A percentile compares a stretch with the other conserved stretches of the same genome.
phyloP scores from a whole-genome alignment of 78 protist genomes.

The Guillardia theta region DNA sequence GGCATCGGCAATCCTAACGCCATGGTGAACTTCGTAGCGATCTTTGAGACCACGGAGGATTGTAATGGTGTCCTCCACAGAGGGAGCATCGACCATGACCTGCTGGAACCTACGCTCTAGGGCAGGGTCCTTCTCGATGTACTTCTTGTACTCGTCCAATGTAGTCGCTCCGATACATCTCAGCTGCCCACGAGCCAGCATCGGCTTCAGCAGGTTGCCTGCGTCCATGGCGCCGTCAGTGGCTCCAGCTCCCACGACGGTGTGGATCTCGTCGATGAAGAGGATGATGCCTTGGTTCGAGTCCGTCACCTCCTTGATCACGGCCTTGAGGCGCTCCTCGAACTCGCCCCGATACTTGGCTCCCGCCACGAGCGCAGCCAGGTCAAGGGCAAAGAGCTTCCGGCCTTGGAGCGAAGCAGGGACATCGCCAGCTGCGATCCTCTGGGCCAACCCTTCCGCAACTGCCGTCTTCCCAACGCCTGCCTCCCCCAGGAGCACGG shows the following conservation, averaged over 20 bases:
- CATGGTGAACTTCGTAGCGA: slow-evolving; percentile 48
- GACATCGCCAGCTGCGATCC: slow-evolving; percentile 94
- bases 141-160: slow-evolving; percentile 90
- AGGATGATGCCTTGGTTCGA: slow-evolving; percentile 86
- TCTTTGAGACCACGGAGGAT: slow-evolving; percentile 92
- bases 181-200: slow-evolving; percentile 96
- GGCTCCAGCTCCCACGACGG: slow-evolving; percentile 97
- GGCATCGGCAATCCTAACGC: slow-evolving; percentile 81
- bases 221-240: slow-evolving; percentile 45
- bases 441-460: slow-evolving; percentile 98
- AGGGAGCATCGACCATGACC: slow-evolving; percentile 89
- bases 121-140: slow-evolving; percentile 98
- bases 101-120: slow-evolving; percentile 94
- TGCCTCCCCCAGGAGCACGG: slow-evolving; percentile 95
- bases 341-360: slow-evolving; percentile 97
- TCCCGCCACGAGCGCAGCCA: slow-evolving; percentile 98
- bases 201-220: slow-evolving; percentile 71
- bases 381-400: slow-evolving; percentile 92
- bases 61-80: slow-evolving; percentile 89
- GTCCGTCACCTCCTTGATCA: slow-evolving; percentile 90
- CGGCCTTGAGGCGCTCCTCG: slow-evolving; percentile 96
- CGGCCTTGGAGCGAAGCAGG: slow-evolving; percentile 80
- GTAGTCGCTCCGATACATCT: slow-evolving; percentile 99
- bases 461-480: slow-evolving; percentile 93
- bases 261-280: slow-evolving; percentile 98